Evolutionary conservation across 2,329 filamentous ascomycete species (phyloP).

Genomic region (Penicillium frequentans): DNA sequence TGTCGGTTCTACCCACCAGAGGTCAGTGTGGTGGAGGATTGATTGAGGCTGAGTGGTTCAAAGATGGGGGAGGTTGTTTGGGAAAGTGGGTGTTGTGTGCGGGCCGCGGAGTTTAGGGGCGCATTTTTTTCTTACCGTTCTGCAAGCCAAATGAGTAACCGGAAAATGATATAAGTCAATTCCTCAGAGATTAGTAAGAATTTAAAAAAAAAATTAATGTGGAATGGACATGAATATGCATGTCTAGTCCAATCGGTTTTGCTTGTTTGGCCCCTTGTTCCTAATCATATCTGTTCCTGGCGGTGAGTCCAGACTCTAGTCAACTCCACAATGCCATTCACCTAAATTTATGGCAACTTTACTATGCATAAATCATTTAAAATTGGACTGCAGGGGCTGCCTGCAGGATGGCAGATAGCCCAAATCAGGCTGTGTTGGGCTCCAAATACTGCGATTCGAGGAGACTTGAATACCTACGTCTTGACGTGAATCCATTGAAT

Average conservation of each 20-base stretch:
- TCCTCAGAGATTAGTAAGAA: neutral
- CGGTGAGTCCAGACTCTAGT: slow-evolving; percentile 11
- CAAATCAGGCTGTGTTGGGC: neutral
- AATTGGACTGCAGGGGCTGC: neutral
- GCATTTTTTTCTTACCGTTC: neutral
- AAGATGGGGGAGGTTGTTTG: slow-evolving; percentile 2
- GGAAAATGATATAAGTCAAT: neutral
- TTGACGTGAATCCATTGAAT: neutral
- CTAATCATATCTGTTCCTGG: slow-evolving; percentile 12
- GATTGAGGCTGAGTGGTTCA: slow-evolving; percentile 7
- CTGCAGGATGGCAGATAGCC: neutral
- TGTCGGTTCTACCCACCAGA: neutral
- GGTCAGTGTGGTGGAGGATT: slow-evolving; percentile 4
- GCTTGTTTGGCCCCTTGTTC: neutral
- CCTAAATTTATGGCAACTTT: neutral
- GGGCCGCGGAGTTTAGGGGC: slow-evolving; percentile 3
- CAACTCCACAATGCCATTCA: slow-evolving; percentile 11
- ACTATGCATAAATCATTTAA: neutral
- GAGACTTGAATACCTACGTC: neutral
- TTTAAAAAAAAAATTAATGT: neutral
- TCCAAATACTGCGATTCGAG: neutral
- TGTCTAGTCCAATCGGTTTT: slow-evolving; percentile 4
- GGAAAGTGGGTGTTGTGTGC: slow-evolving; percentile 10
- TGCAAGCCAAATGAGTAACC: neutral
- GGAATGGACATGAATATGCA: neutral